These are phyloP conservation scores for Ampelocalamus luodianensis DNA, from an alignment of 176 grass and related monocot genomes.

Conservation along the genomic window DNA sequence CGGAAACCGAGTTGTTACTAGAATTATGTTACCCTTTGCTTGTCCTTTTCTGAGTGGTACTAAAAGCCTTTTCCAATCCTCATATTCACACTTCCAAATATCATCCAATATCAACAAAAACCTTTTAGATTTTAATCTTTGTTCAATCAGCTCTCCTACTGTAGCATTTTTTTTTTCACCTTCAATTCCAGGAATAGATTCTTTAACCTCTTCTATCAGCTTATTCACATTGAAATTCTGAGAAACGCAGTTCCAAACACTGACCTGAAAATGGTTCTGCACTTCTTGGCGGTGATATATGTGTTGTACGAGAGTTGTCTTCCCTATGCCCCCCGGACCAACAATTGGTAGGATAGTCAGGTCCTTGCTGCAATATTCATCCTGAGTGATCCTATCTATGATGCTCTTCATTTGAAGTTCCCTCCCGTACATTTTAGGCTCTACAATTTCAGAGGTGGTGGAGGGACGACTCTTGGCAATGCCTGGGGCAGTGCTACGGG, in stretches of 20 bases:
- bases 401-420: not conserved
- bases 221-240: not conserved
- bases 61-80: too few relatives aligned
- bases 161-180: not conserved
- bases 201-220: not conserved
- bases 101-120: too few relatives aligned
- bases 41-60: too few relatives aligned
- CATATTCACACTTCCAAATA: too few relatives aligned
- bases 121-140: too few relatives aligned
- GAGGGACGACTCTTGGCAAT: not conserved
- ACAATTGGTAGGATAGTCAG: conserved; percentile 39
- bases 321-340: conserved; percentile 52
- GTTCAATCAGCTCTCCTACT: too few relatives aligned
- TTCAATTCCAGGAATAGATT: rapidly evolving
- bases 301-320: conserved; percentile 51
- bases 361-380: not conserved
- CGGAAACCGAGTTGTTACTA: too few relatives aligned
- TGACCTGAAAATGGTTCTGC: not conserved
- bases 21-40: too few relatives aligned
- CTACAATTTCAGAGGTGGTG: not conserved
- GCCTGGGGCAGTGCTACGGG: too few relatives aligned
- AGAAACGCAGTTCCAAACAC: conserved; percentile 47
- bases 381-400: not conserved
- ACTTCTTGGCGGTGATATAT: not conserved
- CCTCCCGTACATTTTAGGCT: conserved; percentile 41